Evolutionary conservation across 2,329 filamentous ascomycete species (phyloP), one percentile per base, ranked within the genome.

Genomic region (Xylariaceae sp.): DNA sequence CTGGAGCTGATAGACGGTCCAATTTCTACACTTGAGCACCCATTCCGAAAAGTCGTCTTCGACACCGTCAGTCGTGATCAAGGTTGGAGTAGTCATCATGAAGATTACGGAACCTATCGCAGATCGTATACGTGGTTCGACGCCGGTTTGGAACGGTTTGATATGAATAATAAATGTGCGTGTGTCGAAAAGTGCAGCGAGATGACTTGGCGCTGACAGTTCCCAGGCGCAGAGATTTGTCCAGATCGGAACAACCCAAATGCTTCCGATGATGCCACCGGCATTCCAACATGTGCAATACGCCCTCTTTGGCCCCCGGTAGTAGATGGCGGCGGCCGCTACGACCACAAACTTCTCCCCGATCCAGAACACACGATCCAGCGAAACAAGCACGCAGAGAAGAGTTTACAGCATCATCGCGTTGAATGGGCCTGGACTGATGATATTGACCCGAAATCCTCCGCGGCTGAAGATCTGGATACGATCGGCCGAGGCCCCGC

Each of bases 71-170:
- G 81, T 66, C 75, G 71, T 46, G 86, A 89, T 59, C 86, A 89
- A 61, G 86, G 85, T 3, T 85, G 78, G 77, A 76, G 78, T 29
- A 74, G 77, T 14, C 57, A 70, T 0, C 1, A 0, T 0, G 43
- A 14, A 0, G 60, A 70, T 41, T 66, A 65, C 2, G 75, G 75
- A 2, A 76, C 76, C 1, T 87, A 79, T 52, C 60, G 67, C 0
- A 73, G 70, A 2, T 83, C 85, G 0, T 85, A 73, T 71, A 85
- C 85, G 0, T 89, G 85, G 85, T 87, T 87, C 56, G 85, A 87
- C 52, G 83, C 78, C 16, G 85, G 85, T 0, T 67, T 86, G 16
- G 85, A 88, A 69, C 76, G 77, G 2, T 81, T 84, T 46, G 79
- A 81, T 44, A 73, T 73, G 16, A 67, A 64, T 0, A 64, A 70